phyloP scores from a whole-genome alignment of 1,284 basidiomycete genomes.

The Moesziomyces sp. region DNA sequence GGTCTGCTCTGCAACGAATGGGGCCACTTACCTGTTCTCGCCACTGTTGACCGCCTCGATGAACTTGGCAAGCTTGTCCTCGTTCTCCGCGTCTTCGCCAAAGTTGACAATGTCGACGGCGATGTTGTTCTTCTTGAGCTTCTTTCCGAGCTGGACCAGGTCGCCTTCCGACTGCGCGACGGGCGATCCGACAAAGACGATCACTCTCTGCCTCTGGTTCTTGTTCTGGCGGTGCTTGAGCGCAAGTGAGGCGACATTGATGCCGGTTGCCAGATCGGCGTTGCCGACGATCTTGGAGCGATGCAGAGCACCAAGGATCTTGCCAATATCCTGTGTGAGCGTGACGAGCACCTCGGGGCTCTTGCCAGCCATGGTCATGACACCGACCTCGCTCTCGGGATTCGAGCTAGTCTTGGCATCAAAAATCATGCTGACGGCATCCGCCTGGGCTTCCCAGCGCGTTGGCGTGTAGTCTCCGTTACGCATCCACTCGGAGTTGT shows the following conservation, averaged over 20 bases:
- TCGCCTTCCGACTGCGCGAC: conserved; percentile 55
- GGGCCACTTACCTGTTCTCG: conserved; percentile 79
- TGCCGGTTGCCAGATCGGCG: conserved; percentile 86
- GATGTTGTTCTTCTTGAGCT: conserved; percentile 99
- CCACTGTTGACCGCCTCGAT: conserved; percentile 80
- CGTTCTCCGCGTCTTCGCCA: conserved; percentile 72
- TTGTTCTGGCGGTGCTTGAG: conserved; percentile 99
- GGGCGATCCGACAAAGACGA: conserved; percentile 92
- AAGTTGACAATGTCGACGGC: conserved; percentile 90
- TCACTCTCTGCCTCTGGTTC: conserved; percentile 92
- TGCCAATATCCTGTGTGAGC: conserved; percentile 92
- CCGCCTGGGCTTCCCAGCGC: conserved; percentile 86
- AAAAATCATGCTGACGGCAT: conserved; percentile 91
- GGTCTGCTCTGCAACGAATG: not conserved
- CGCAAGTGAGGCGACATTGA: conserved; percentile 87
- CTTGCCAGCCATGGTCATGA: conserved; percentile 91
- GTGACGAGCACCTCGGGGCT: conserved; percentile 91
- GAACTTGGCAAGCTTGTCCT: conserved; percentile 77
- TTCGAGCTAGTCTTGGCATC: conserved; percentile 90
- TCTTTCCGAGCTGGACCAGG: conserved; percentile 85
- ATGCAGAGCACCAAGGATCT: conserved; percentile 85
- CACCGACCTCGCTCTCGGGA: conserved; percentile 94
- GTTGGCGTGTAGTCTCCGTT: conserved; percentile 92
- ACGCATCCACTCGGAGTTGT: conserved; percentile 69
- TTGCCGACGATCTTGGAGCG: conserved; percentile 79